Evolutionary conservation across 2,329 filamentous ascomycete species (phyloP).

Genomic region (Phaeomoniella chlamydospora): DNA sequence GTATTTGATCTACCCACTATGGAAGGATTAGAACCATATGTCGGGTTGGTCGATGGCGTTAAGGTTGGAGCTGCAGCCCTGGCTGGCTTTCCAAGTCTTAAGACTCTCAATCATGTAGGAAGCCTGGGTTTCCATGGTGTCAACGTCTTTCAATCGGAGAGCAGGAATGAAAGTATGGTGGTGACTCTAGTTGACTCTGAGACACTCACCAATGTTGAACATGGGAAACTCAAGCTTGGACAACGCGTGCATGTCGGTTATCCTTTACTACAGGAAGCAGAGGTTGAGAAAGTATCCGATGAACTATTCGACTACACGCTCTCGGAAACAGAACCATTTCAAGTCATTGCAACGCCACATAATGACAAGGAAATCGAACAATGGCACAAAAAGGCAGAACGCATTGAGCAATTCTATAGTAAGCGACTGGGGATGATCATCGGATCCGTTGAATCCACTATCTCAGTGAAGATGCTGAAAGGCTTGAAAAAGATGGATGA

Average conservation of each 20-base stretch:
- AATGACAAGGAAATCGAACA: conserved; percentile 61
- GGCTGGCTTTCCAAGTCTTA: conserved; percentile 83
- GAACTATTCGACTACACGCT: conserved; percentile 82
- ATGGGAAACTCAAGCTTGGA: conserved; percentile 67
- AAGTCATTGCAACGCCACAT: conserved; percentile 57
- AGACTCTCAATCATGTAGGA: conserved; percentile 71
- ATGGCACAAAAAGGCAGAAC: conserved; percentile 70
- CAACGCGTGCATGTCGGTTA: conserved; percentile 84
- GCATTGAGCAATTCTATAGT: conserved; percentile 76
- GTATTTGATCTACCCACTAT: conserved; percentile 89
- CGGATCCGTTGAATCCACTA: conserved; percentile 72
- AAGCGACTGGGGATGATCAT: conserved; percentile 82
- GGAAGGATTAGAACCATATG: conserved; percentile 73
- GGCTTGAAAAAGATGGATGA: conserved; percentile 82
- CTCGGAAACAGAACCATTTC: conserved; percentile 44
- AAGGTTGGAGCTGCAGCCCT: conserved; percentile 71
- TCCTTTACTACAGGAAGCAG: conserved; percentile 88
- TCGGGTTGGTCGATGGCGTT: conserved; percentile 71
- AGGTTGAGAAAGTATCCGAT: conserved; percentile 77
- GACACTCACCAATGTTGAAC: conserved; percentile 51
- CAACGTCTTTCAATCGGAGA: conserved; percentile 89
- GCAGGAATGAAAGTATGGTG: conserved; percentile 91
- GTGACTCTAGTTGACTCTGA: conserved; percentile 70
- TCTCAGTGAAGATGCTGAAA: conserved; percentile 88
- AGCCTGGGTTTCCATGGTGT: conserved; percentile 77